Evolutionary conservation across 768 basidiomycete genomes (phyloP).

Genomic region (Kwoniella botswanensis): DNA sequence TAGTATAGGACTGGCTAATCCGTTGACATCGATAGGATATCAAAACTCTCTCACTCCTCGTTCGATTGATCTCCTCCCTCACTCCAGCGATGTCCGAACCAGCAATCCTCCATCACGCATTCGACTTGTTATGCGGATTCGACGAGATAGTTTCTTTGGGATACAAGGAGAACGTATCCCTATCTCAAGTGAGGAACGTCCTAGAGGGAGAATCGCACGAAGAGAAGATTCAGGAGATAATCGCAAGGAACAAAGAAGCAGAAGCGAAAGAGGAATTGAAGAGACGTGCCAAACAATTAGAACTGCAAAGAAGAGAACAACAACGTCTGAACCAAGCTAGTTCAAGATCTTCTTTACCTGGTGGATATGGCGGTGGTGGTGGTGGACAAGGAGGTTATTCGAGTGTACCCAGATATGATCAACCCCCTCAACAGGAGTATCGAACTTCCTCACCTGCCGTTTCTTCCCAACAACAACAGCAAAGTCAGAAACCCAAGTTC

Average conservation of each 20-base stretch:
- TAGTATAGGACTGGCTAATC: neutral
- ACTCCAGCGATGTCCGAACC: constrained; percentile 59
- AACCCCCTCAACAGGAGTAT: constrained; percentile 54
- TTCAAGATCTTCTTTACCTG: constrained; percentile 56
- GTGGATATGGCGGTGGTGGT: constrained; percentile 61
- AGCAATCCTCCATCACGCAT: constrained; percentile 86
- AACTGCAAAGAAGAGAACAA: constrained; percentile 95
- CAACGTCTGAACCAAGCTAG: constrained; percentile 71
- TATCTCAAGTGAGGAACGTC: constrained; percentile 61
- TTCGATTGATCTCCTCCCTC: constrained; percentile 79
- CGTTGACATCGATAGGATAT: constrained; percentile 66
- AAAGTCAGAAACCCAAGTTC: constrained; percentile 69
- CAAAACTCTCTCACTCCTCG: constrained; percentile 90
- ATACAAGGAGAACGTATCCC: constrained; percentile 62
- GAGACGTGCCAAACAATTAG: constrained; percentile 93
- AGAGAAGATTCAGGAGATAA: constrained; percentile 90
- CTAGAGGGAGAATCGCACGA: constrained; percentile 64
- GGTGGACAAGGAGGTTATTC: constrained; percentile 73
- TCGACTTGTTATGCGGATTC: constrained; percentile 92
- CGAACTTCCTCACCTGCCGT: constrained; percentile 42
- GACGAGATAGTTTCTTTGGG: constrained; percentile 95
- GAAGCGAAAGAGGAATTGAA: constrained; percentile 99
- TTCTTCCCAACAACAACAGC: constrained; percentile 13
- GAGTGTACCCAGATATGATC: constrained; percentile 74
- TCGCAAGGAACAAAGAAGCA: constrained; percentile 97